Base-by-base conservation (phyloP, 2,329 filamentous ascomycete species). In the Ascochyta rabiei region DNA sequence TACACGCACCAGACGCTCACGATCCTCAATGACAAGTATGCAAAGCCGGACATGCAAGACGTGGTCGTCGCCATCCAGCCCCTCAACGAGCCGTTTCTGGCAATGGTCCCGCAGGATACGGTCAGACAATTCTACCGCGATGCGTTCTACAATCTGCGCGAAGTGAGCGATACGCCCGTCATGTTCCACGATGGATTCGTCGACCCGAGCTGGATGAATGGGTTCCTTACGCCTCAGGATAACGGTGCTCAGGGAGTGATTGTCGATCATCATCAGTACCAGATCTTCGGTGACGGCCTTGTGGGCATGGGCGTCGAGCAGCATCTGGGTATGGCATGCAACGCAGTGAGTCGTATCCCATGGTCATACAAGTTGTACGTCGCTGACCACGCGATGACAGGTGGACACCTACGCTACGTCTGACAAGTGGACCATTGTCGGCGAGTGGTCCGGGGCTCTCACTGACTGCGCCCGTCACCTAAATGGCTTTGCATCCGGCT, bases 181-280 rank as follows among this genome's bases (percentile, higher is more conserved):
- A 78, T 87, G 40, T 69, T 89, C 21, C 82, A 85, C 40, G 84
- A 86, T 59, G 84, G 79, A 3, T 86, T 86, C 69, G 67, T 76
- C 35, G 67, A 77, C 4, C 79, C 83, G 1, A 76, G 70, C 24
- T 80, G 77, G 39, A 87, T 85, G 80, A 88, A 89, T 64, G 82
- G 80, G 4, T 84, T 85, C 68, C 76, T 87, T 62, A 82, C 77
- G 5, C 75, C 76, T 1, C 74, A 74, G 0, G 80, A 82, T 63
- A 75, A 80, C 60, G 74, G 77, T 52, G 75, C 79, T 1, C 75
- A 81, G 42, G 79, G 81, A 41, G 81, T 87, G 28, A 80, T 85
- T 50, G 74, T 89, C 59, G 87, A 89, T 66, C 85, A 86, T 50
- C 87, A 90, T 64, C 84, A 89, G 70, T 89, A 89, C 70, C 83